Base-by-base conservation (phyloP, 2,329 filamentous ascomycete species). In the Mycosphaerelloides madeirae region DNA sequence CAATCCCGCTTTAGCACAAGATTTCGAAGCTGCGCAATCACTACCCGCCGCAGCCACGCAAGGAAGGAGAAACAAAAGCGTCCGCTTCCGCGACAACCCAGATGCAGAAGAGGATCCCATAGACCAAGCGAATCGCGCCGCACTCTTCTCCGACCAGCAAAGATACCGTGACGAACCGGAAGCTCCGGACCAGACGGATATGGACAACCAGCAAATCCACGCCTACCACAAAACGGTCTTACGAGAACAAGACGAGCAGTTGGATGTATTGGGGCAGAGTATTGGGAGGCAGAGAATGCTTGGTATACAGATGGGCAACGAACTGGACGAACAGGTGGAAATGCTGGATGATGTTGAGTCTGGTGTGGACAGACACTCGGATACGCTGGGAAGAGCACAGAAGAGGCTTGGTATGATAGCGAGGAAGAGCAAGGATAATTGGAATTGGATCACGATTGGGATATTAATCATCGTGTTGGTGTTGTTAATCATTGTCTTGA, bases 231-330 rank as follows among this genome's bases (percentile, higher is more conserved):
- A 77, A 44, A 81, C 81, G 50, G 81, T 95, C 19, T 73, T 98
- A 29, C 76, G 78, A n/a, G 83, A 96, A 50, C 93, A 98, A 68
- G 93, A 98, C 63, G 85, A 87, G 54, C 89, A 95, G 65, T 77
- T 98, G n/a, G 91, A 97, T 65, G 76, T 78, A 8, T 73, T 98
- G 3, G 87, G 90, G n/a, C 80, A 82, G 59, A 87, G 81, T 46
- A 96, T 98, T 56, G 79, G 86, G 3, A 80, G 93, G 31, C 93
- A 97, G 72, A 77, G 94, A 38, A 87, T 97, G 70, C 75, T 98
- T 50, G 90, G 85, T 63, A 94, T 96, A 72, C 87, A 93, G 71
- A 97, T 98, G 60, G 91, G 93, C 22, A 87, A 96, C 65, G 93
- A 98, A 74, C 76, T 98, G 29, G 93, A 97, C 58, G 84, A 82